Conservation (phyloP, 805 yeast genomes). For the Lachancea fermentati region DNA sequence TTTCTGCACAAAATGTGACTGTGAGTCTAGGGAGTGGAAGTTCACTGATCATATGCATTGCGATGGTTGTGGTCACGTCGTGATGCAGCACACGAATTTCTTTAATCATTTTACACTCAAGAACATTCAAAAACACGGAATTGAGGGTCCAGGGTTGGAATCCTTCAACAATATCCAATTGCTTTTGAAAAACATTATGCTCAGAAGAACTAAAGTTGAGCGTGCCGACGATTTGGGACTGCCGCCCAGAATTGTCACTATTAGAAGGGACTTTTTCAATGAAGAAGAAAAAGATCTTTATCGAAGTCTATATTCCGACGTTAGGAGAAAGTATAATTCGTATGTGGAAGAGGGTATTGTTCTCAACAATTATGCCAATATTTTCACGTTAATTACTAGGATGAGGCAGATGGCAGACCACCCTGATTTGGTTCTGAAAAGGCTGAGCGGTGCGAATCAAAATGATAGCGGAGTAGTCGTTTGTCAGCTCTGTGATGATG, state of each 20-base stretch:
- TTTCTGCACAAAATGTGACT: constrained; percentile 90
- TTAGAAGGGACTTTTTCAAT: constrained; percentile 81
- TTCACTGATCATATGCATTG: constrained; percentile 81
- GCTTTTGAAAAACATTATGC: constrained; percentile 74
- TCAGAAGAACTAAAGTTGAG: constrained; percentile 91
- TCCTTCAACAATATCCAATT: constrained; percentile 75
- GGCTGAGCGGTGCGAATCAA: constrained; percentile 40
- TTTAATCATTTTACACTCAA: constrained; percentile 95
- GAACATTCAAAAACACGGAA: constrained; percentile 82
- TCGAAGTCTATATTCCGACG: constrained; percentile 79
- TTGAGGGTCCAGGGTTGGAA: constrained; percentile 71
- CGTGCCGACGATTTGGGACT: constrained; percentile 96
- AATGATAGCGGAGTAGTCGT: constrained; percentile 47
- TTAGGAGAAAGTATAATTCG: constrained; percentile 81
- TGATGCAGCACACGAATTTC: constrained; percentile 92
- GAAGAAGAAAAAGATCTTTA: constrained; percentile 94
- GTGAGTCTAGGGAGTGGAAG: constrained; percentile 77
- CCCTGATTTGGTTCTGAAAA: constrained; percentile 86
- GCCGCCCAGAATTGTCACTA: constrained; percentile 92
- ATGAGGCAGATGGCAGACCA: constrained; percentile 99
- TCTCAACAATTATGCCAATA: constrained; percentile 92
- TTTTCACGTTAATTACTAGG: constrained; percentile 89
- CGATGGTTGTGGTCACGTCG: constrained; percentile 81
- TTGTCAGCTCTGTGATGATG: constrained; percentile 94
- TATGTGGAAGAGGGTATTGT: constrained; percentile 96